These are phyloP conservation scores for Scheffersomyces illinoinensis DNA, from an alignment of 1,139 yeast species.

Conservation along the genomic window DNA sequence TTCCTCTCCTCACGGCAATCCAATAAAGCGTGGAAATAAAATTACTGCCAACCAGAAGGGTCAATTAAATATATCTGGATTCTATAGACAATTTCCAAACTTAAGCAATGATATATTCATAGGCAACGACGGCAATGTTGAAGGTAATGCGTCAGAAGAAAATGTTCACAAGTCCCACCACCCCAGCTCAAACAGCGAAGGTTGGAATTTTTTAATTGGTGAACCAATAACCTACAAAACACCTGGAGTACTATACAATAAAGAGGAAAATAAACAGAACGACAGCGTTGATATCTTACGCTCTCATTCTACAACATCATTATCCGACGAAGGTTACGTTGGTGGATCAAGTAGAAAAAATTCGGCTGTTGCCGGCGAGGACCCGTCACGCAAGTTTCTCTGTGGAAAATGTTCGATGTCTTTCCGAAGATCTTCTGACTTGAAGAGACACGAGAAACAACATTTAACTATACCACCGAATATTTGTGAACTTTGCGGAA, in stretches of 20 bases:
- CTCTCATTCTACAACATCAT: constrained; percentile 2
- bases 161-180: constrained; percentile 11
- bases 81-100: constrained; percentile 46
- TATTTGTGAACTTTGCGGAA: constrained; percentile 72
- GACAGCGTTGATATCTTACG: constrained; percentile 2
- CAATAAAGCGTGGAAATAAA: constrained; percentile 35
- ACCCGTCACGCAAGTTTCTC: constrained; percentile 35
- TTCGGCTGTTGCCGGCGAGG: constrained; percentile 10
- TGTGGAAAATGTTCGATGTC: constrained; percentile 55
- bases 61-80: constrained; percentile 44
- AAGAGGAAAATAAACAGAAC: constrained; percentile 6
- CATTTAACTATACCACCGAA: constrained; percentile 62
- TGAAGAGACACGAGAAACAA: constrained; percentile 65
- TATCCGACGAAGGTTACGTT: constrained; percentile 1
- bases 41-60: constrained; percentile 44
- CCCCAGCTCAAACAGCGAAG: constrained; percentile 24
- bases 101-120: constrained; percentile 43
- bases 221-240: constrained; percentile 19
- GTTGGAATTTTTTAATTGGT: constrained; percentile 40
- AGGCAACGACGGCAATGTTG: constrained; percentile 7
- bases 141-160: constrained; percentile 6
- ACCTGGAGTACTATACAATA: constrained; percentile 3
- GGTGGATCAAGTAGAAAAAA: constrained; percentile 3
- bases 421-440: constrained; percentile 62
- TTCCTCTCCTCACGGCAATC: constrained; percentile 53